Percentiles rank a stretch among this genome's conserved stretches.
phyloP scores from a whole-genome alignment of 148 eudicot genomes.

The Agrostemma githago region DNA sequence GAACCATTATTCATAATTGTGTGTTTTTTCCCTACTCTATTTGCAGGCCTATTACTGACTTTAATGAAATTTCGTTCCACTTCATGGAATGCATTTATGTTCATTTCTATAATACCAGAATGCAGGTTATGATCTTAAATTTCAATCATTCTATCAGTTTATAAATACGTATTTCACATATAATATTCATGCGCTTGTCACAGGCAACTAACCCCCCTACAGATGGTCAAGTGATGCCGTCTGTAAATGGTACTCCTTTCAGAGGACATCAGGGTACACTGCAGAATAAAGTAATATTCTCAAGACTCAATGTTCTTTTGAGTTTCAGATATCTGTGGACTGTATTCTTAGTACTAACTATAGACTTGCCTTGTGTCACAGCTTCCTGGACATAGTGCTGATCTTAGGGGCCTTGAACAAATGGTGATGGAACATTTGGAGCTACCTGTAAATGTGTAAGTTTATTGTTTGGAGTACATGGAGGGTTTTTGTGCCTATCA shows the following conservation, averaged over 20 bases:
- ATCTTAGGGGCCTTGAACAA: constrained; percentile 51
- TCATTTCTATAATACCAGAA: constrained; percentile 49
- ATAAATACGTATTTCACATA: constrained; percentile 6
- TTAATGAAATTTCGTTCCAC: constrained; percentile 72
- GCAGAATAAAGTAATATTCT: constrained; percentile 49
- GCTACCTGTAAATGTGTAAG: constrained; percentile 60
- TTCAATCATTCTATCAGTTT: neutral
- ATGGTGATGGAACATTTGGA: constrained; percentile 54
- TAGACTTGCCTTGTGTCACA: constrained; percentile 10
- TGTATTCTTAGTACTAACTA: constrained; percentile 1
- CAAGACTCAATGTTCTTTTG: neutral
- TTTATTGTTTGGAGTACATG: constrained; percentile 18
- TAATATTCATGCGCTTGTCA: constrained; percentile 17
- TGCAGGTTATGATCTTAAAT: constrained; percentile 42
- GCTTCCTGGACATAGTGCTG: constrained; percentile 39
- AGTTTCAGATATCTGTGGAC: neutral
- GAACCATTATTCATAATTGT: neutral
- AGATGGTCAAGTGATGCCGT: constrained; percentile 29
- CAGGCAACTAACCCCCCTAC: constrained; percentile 35
- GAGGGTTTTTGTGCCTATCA: neutral
- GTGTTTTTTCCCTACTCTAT: constrained; percentile 3
- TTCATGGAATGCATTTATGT: constrained; percentile 72
- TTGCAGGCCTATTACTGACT: constrained; percentile 77
- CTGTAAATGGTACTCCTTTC: constrained; percentile 38
- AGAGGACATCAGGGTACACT: constrained; percentile 53